Base-by-base conservation (phyloP, 177 flowering plant species). In the Telopea speciosissima region DNA sequence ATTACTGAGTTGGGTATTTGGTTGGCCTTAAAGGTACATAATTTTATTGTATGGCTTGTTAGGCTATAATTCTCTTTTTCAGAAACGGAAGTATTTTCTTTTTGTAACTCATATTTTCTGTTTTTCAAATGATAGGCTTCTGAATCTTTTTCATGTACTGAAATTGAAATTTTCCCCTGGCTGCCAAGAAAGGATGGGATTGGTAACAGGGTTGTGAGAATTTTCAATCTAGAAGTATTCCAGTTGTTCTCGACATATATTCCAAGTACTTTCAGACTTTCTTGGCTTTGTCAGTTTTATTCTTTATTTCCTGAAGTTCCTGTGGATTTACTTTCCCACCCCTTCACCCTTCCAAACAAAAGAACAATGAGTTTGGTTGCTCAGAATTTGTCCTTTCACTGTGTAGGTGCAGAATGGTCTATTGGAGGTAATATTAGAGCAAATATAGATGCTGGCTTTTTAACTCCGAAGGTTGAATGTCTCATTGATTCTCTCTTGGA, bases 1-100 rank as follows among this genome's bases (percentile, higher is more conserved):
- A 67, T 93, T 69, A 70, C 67, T 8, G 92, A 91, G 26, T 89
- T 93, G 74, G 98, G 98, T 69, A 65, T 87, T 67, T 91, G 96
- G 96, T 64, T 85, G 80, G 85, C 91, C 54, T 66, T 74, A 9
- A 86, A 85, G 98, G 98, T 92, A 78, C 8, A n/a, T 33, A 13
- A 63, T 26, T 5, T 21, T 31, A 31, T 58, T 71, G 8, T 68
- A 5, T 33, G 17, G 52, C 70, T 63, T 65, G 19, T 17, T 49
- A 70, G 40, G 31, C 24, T 22, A 40, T 54, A 0, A 36, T 52
- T 24, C 13, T 54, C 23, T 23, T 73, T 67, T 42, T 68, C 8
- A 69, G 52, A 62, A 9, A 24, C 8, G 74, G 68, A 68, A 60
- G 16, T 58, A n/a, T n/a, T n/a, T n/a, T n/a, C n/a, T n/a, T n/a